These are phyloP conservation scores for Apiosordaria backusii DNA, from an alignment of 495 filamentous ascomycete genomes.

Conservation along the genomic window DNA sequence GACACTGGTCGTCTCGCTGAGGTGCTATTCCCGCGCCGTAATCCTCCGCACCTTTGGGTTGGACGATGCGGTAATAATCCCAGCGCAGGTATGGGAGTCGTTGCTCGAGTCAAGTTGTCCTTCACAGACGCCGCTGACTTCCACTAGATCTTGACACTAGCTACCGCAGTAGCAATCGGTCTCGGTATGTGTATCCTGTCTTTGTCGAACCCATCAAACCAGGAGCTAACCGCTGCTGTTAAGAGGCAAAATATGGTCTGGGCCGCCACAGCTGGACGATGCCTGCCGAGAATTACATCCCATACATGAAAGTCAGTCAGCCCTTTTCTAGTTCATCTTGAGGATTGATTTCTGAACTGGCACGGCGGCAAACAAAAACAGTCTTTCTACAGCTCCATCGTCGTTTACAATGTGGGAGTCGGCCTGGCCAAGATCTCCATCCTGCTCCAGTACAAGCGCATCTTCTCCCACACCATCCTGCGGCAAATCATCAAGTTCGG, in stretches of 20 bases:
- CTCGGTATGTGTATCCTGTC: constrained; percentile 15
- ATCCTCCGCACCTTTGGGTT: constrained; percentile 16
- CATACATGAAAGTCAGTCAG: constrained; percentile 27
- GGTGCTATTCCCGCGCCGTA: constrained; percentile 17
- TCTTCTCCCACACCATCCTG: constrained; percentile 33
- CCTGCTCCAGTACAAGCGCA: constrained; percentile 37
- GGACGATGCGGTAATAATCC: constrained; percentile 19
- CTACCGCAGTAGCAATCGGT: constrained; percentile 24
- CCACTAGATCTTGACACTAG: constrained; percentile 22
- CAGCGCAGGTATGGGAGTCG: constrained; percentile 21
- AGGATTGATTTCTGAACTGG: background rate
- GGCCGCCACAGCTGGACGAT: constrained; percentile 35
- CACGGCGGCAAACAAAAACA: constrained; percentile 30
- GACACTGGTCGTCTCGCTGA: constrained; percentile 9
- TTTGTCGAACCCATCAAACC: no score
- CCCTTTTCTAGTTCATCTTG: background rate
- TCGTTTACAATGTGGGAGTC: constrained; percentile 35
- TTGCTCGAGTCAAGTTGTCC: no score
- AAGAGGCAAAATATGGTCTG: constrained; percentile 29
- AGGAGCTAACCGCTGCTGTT: background rate
- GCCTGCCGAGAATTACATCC: constrained; percentile 16
- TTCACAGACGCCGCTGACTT: no score
- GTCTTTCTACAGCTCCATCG: constrained; percentile 28
- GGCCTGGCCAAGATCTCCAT: constrained; percentile 35
- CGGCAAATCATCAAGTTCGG: constrained; percentile 27